Evolutionary conservation across 345 rosid genomes (phyloP).

Genomic region (Corymbia maculata): DNA sequence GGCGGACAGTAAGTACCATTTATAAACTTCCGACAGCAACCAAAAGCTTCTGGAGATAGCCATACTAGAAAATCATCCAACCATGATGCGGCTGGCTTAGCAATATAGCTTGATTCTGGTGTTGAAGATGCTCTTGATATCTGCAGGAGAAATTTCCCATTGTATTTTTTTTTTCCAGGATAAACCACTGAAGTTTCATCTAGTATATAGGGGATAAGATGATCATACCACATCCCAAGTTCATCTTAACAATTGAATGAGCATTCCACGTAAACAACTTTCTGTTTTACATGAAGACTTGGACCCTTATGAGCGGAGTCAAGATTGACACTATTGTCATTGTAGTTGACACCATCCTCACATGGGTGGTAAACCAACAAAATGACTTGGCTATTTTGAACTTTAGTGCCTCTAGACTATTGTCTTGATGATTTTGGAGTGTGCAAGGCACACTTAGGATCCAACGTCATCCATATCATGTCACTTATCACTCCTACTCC

Average conservation of each 20-base stretch:
- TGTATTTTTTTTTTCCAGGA: background rate
- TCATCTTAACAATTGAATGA: background rate
- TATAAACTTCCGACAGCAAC: slow-evolving; percentile 82
- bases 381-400: background rate
- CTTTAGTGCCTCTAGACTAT: background rate
- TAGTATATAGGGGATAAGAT: background rate
- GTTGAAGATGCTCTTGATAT: slow-evolving; percentile 71
- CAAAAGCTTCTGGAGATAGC: slow-evolving; percentile 93
- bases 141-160: slow-evolving; percentile 20
- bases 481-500: background rate
- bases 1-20: slow-evolving; percentile 89
- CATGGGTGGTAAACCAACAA: background rate
- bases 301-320: background rate
- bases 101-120: slow-evolving; percentile 83
- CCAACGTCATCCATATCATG: background rate
- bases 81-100: slow-evolving; percentile 99
- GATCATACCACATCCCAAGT: background rate
- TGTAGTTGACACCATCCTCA: background rate
- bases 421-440: background rate
- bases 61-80: slow-evolving; percentile 93
- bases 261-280: background rate
- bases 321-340: background rate
- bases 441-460: background rate
- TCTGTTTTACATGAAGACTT: background rate
- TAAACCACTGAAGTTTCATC: background rate